These are phyloP conservation scores for Nicotiana obtusifolia DNA, from an alignment of 257 asterid genomes.

Conservation along the genomic window DNA sequence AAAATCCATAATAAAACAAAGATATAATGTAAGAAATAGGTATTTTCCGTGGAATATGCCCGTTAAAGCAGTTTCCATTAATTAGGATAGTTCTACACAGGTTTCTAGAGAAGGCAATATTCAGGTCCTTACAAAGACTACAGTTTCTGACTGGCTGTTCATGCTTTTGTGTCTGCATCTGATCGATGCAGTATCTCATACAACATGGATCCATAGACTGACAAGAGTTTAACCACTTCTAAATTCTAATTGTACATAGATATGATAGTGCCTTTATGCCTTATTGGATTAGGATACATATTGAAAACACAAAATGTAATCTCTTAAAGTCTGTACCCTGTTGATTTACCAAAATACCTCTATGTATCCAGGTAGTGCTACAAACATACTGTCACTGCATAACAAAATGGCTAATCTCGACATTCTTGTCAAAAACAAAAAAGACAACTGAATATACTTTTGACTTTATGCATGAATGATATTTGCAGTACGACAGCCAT, in stretches of 20 bases:
- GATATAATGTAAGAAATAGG: background rate
- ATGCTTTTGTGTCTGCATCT: background rate
- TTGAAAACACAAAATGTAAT: background rate
- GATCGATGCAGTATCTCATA: background rate
- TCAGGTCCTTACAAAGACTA: background rate
- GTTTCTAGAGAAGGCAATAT: background rate
- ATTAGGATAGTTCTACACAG: background rate
- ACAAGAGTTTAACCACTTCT: background rate
- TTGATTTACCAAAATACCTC: background rate
- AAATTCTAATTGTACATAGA: background rate
- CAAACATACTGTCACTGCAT: background rate
- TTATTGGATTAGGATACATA: background rate
- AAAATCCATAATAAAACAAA: too few species aligned
- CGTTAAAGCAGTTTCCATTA: background rate
- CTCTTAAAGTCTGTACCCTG: background rate
- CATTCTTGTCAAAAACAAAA: background rate
- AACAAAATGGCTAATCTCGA: background rate
- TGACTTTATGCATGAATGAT: background rate
- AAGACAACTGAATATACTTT: background rate
- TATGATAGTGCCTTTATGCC: background rate
- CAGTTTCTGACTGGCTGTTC: background rate
- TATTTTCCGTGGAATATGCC: background rate
- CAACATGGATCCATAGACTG: background rate
- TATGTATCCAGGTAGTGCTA: background rate
- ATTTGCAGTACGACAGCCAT: background rate